Evolutionary conservation across 345 rosid species (phyloP).

Genomic region (Salix brachista): DNA sequence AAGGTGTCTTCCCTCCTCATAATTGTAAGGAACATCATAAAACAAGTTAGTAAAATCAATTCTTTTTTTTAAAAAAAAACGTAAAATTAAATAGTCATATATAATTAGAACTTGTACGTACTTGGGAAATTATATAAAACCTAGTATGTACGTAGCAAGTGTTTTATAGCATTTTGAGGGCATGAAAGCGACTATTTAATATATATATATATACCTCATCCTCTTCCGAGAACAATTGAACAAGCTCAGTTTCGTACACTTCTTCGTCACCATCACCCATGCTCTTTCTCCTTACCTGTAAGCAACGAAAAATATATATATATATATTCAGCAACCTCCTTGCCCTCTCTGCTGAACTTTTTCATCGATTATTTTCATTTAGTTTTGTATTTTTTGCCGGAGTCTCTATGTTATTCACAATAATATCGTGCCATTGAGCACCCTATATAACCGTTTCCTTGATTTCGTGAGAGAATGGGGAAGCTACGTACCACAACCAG

Average conservation of each 20-base stretch:
- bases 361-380: conserved; percentile 17
- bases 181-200: background rate
- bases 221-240: conserved; percentile 84
- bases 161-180: background rate
- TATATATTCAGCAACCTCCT: background rate
- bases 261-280: conserved; percentile 47
- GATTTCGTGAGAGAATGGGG: conserved; percentile 37
- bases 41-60: no score
- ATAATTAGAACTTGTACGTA: no score
- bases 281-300: conserved; percentile 52
- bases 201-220: conserved; percentile 56
- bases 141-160: background rate
- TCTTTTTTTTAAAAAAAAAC: no score
- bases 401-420: conserved; percentile 37
- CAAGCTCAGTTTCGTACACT: conserved; percentile 76
- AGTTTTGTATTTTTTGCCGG: background rate
- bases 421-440: conserved; percentile 50
- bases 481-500: background rate
- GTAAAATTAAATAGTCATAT: no score
- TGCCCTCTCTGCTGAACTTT: conserved; percentile 11
- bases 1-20: background rate
- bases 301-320: background rate
- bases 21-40: no score
- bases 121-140: no score
- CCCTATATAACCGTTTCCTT: conserved; percentile 36